phyloP scores from a whole-genome alignment of 2,329 filamentous ascomycete species.

The Botrytis fabae region DNA sequence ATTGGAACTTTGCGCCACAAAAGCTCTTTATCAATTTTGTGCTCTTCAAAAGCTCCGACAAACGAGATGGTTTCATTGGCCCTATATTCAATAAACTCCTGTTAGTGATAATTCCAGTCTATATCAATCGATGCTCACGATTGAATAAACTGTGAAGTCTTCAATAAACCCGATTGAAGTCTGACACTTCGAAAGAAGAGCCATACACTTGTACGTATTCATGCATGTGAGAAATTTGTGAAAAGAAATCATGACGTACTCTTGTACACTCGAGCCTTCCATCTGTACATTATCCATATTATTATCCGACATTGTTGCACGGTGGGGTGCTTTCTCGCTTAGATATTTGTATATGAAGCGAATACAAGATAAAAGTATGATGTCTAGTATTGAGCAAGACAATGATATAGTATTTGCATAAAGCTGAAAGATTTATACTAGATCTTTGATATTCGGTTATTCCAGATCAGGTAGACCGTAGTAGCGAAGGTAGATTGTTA shows the following conservation, averaged over 20 bases:
- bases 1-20: background rate
- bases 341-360: background rate
- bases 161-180: background rate
- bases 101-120: background rate
- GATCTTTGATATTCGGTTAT: background rate
- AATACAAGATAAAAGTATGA: background rate
- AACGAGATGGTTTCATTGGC: background rate
- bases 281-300: background rate
- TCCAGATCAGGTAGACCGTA: background rate
- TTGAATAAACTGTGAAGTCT: background rate
- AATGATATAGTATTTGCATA: background rate
- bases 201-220: background rate
- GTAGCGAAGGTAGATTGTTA: too few species aligned
- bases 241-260: background rate
- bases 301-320: background rate
- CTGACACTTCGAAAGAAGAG: background rate
- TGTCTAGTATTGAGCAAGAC: background rate
- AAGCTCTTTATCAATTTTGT: background rate
- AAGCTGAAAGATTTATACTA: background rate
- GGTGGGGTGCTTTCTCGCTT: background rate
- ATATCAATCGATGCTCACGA: background rate
- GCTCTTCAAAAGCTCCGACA: rapidly evolving
- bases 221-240: background rate
- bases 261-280: background rate
- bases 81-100: background rate